Conservation (phyloP, 371 early-diverging fungal genomes). For the Thermomucor indicae-seudaticae region DNA sequence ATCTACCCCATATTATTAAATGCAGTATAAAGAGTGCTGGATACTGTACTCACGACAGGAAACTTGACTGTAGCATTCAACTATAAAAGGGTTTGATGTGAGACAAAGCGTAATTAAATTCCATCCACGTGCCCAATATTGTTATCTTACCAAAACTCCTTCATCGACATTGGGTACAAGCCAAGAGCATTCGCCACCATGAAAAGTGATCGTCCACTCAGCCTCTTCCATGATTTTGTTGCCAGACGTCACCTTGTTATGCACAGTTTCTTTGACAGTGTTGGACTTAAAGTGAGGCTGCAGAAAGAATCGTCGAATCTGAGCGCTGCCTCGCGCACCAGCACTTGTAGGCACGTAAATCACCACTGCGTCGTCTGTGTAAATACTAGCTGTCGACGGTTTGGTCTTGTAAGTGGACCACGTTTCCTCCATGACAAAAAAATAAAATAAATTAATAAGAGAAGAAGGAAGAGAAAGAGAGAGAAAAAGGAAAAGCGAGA, state of each 20-base stretch:
- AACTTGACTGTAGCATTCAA: conserved; percentile 27
- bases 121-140: not conserved
- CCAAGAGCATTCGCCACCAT: conserved; percentile 36
- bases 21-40: not conserved
- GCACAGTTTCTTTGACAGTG: conserved; percentile 27
- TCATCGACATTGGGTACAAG: conserved; percentile 30
- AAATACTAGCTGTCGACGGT: conserved; percentile 25
- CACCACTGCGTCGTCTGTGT: conserved; percentile 31
- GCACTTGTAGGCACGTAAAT: conserved; percentile 39
- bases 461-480: not conserved
- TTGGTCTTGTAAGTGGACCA: conserved; percentile 36
- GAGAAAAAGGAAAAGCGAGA: conserved; percentile 3
- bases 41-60: conserved; percentile 25
- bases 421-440: conserved; percentile 12
- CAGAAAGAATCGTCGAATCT: conserved; percentile 32
- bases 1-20: no score
- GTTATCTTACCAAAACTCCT: conserved; percentile 13
- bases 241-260: conserved; percentile 17
- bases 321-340: conserved; percentile 27
- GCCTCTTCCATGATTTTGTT: conserved; percentile 36
- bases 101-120: not conserved
- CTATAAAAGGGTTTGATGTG: conserved; percentile 11
- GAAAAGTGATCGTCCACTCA: conserved; percentile 36
- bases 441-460: conserved; percentile 2
- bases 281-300: conserved; percentile 26